Evolutionary conservation across 345 rosid genomes (phyloP).

Genomic region (Acer campestre): DNA sequence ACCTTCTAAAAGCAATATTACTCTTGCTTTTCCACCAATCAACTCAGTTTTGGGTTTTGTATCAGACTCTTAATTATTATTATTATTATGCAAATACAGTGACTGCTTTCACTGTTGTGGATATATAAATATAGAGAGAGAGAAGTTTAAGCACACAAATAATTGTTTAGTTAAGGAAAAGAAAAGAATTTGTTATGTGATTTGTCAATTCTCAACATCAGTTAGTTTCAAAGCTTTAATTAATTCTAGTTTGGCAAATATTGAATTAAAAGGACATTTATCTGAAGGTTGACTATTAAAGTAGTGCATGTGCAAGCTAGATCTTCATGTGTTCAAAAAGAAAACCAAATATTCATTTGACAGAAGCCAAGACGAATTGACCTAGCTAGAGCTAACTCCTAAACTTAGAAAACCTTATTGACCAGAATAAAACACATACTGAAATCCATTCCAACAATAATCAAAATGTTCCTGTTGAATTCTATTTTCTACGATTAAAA

Average conservation of each 20-base stretch:
- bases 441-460: not conserved
- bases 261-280: not conserved
- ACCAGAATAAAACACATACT: not conserved
- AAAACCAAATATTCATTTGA: not conserved
- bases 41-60: slow-evolving; percentile 14
- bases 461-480: not conserved
- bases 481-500: no score
- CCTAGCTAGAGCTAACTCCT: not conserved
- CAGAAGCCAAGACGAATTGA: not conserved
- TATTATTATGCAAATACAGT: not conserved
- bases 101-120: not conserved
- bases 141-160: not conserved
- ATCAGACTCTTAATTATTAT: not conserved
- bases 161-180: not conserved
- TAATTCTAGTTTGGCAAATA: not conserved
- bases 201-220: not conserved
- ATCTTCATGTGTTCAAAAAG: no score
- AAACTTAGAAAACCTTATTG: not conserved
- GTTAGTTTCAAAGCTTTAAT: not conserved
- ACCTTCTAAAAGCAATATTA: slow-evolving; percentile 23
- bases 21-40: slow-evolving; percentile 31
- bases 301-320: not conserved
- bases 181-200: not conserved
- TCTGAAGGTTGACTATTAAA: not conserved
- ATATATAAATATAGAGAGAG: no score